Percentiles rank a stretch among this genome's conserved stretches.
These are phyloP conservation scores for Albifimbria verrucaria DNA, from an alignment of 2,329 filamentous ascomycete species.

Conservation along the genomic window DNA sequence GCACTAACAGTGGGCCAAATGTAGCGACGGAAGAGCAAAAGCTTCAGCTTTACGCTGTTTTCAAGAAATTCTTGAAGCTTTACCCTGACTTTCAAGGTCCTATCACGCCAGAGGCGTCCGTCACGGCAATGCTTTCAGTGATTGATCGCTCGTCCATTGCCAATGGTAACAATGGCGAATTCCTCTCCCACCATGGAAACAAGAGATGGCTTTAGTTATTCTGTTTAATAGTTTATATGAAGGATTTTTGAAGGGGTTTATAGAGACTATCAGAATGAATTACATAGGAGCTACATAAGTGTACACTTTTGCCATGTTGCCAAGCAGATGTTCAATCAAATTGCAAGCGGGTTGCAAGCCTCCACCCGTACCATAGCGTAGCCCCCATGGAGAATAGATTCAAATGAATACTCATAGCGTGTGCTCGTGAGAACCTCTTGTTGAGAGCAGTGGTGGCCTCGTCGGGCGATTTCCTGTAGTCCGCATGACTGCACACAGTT, in stretches of 20 bases:
- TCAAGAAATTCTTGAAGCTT: neutral
- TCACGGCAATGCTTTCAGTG: neutral
- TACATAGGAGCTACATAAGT: no score
- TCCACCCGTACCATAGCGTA: constrained; percentile 26
- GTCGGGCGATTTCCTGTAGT: neutral
- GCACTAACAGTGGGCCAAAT: no score
- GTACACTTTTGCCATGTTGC: no score
- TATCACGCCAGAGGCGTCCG: neutral
- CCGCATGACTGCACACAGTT: constrained; percentile 8
- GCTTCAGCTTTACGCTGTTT: no score
- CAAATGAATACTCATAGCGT: constrained; percentile 41
- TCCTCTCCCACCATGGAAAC: neutral
- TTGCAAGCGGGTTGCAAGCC: constrained; percentile 18
- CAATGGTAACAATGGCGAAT: neutral
- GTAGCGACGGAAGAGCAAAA: no score
- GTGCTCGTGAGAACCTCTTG: constrained; percentile 28
- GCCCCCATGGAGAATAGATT: constrained; percentile 33
- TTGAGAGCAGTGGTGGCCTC: constrained; percentile 16
- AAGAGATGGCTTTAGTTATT: neutral
- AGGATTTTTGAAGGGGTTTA: no score
- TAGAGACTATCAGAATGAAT: no score
- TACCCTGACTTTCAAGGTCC: neutral
- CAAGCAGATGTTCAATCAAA: no score
- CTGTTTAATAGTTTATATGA: no score
- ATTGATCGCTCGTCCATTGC: neutral